phyloP scores from a whole-genome alignment of 2,329 filamentous ascomycete genomes.

The Arthroderma uncinatum region DNA sequence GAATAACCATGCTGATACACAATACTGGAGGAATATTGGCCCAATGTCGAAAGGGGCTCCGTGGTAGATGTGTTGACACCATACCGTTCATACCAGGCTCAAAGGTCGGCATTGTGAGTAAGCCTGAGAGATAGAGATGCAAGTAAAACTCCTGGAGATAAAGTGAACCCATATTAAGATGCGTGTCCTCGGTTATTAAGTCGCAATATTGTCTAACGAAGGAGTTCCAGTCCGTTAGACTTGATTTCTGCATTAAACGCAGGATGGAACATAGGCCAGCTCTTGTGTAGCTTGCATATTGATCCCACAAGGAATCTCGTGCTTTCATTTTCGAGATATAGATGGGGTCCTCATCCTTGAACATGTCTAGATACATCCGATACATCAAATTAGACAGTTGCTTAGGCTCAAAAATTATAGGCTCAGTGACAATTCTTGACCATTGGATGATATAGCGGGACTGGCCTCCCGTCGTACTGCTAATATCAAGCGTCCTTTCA shows the following conservation, averaged over 20 bases:
- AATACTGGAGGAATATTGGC: constrained; percentile 1
- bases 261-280: constrained; percentile 21
- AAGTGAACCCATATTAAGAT: constrained; percentile 15
- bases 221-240: constrained; percentile 15
- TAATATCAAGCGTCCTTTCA: constrained; percentile 7
- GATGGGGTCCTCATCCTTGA: constrained; percentile 30
- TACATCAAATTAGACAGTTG: constrained; percentile 34
- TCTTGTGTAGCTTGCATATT: constrained; percentile 19
- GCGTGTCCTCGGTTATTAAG: constrained; percentile 14
- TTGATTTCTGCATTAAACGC: constrained; percentile 16
- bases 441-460: constrained; percentile 7
- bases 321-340: constrained; percentile 8
- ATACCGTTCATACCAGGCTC: background rate
- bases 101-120: constrained; percentile 4
- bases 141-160: constrained; percentile 22
- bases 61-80: background rate
- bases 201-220: constrained; percentile 10
- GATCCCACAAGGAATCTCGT: constrained; percentile 2
- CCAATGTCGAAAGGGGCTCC: constrained; percentile 1
- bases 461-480: background rate
- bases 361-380: constrained; percentile 38
- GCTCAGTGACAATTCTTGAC: background rate
- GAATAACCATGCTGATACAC: constrained; percentile 10
- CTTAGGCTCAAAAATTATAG: constrained; percentile 24
- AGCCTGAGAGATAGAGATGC: constrained; percentile 19